These are phyloP conservation scores for Penicillium thymicola DNA, from an alignment of 2,329 filamentous ascomycete species.

Conservation along the genomic window DNA sequence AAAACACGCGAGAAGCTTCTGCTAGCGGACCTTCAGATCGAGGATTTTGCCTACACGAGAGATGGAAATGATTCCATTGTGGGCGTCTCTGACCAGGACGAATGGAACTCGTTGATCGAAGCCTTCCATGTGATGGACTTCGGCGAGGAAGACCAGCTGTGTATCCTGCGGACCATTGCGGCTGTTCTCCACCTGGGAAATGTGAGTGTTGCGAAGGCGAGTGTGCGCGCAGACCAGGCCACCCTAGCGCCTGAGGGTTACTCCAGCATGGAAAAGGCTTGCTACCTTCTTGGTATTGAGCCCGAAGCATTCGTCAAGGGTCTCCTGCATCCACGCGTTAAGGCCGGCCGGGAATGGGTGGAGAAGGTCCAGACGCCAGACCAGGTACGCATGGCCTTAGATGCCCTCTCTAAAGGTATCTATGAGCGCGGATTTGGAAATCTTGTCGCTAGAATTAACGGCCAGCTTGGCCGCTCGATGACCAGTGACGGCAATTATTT, in stretches of 20 bases:
- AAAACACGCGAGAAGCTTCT: conserved; percentile 73
- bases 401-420: conserved; percentile 93
- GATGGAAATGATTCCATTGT: conserved; percentile 88
- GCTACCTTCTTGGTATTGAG: conserved; percentile 77
- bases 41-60: conserved; percentile 87
- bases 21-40: conserved; percentile 69
- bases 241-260: conserved; percentile 72
- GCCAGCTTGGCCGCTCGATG: conserved; percentile 79
- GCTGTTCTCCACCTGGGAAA: conserved; percentile 93
- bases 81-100: conserved; percentile 83
- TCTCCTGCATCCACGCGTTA: conserved; percentile 86
- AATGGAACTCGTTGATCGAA: conserved; percentile 87
- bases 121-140: conserved; percentile 95
- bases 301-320: conserved; percentile 83
- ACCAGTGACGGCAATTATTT: conserved; percentile 87
- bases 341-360: conserved; percentile 95
- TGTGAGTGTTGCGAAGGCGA: conserved; percentile 84
- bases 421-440: conserved; percentile 96
- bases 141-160: conserved; percentile 73
- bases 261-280: conserved; percentile 72
- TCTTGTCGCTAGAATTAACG: conserved; percentile 86
- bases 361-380: conserved; percentile 98
- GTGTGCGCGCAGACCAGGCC: conserved; percentile 85
- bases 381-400: conserved; percentile 83
- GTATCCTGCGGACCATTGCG: conserved; percentile 82